Evolutionary conservation across 2,329 filamentous ascomycete species (phyloP).

Genomic region (Botryotinia narcissicola): DNA sequence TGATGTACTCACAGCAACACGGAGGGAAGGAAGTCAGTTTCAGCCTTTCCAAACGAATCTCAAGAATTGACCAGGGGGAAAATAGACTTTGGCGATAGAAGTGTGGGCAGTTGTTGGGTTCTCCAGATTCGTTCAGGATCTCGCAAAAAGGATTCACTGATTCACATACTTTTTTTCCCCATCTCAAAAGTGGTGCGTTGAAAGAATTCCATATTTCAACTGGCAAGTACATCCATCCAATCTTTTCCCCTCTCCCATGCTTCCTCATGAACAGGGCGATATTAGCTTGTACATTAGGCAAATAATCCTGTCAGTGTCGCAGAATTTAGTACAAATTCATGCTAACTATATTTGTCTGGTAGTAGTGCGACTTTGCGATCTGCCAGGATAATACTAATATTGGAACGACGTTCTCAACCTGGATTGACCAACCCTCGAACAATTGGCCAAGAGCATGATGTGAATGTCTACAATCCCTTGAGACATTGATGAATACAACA

Average conservation of each 20-base stretch:
- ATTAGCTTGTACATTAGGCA: neutral
- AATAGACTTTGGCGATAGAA: slow-evolving; percentile 3
- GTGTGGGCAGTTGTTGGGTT: slow-evolving; percentile 14
- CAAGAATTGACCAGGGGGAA: neutral
- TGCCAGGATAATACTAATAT: slow-evolving; percentile 12
- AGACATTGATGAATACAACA: slow-evolving; percentile 33
- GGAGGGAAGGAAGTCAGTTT: slow-evolving; percentile 13
- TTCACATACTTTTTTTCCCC: neutral
- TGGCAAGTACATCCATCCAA: slow-evolving; percentile 4
- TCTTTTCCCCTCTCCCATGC: neutral
- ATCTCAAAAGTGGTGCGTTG: neutral
- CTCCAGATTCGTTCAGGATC: slow-evolving; percentile 8
- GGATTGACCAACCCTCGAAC: slow-evolving; percentile 18
- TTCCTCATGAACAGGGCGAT: neutral
- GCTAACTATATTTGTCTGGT: slow-evolving; percentile 28
- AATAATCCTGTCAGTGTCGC: slow-evolving; percentile 9
- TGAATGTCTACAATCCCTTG: slow-evolving; percentile 27
- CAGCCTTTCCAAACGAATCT: slow-evolving; percentile 13
- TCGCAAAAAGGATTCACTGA: neutral
- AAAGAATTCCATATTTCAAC: slow-evolving; percentile 1
- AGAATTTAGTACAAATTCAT: slow-evolving; percentile 19
- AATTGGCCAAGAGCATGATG: slow-evolving; percentile 34
- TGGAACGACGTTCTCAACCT: neutral
- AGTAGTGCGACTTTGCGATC: slow-evolving; percentile 25
- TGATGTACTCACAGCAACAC: slow-evolving; percentile 7